A percentile compares a stretch with the other conserved stretches of the same genome.
Evolutionary conservation across 805 yeast genomes (phyloP).

Genomic region (Zygosaccharomyces pseudorouxii): DNA sequence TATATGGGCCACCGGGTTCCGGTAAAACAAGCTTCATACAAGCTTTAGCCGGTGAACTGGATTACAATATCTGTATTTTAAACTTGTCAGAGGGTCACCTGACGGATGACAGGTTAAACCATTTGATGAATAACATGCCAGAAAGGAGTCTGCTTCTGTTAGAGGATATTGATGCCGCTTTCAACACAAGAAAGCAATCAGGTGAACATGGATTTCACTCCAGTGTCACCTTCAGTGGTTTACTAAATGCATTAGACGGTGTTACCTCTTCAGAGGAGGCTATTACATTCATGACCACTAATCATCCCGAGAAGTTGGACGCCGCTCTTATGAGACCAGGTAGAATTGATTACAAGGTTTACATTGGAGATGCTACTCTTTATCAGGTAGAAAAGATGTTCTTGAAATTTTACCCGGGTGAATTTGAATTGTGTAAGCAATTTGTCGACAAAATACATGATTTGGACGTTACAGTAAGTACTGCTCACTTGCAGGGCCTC

Average conservation of each 20-base stretch:
- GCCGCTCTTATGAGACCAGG: conserved; percentile 95
- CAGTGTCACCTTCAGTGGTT: conserved; percentile 93
- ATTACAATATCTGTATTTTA: conserved; percentile 89
- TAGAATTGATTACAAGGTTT: conserved; percentile 77
- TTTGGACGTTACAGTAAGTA: conserved; percentile 60
- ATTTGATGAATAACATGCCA: conserved; percentile 94
- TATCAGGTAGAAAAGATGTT: conserved; percentile 82
- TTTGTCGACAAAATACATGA: conserved; percentile 41
- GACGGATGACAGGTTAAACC: conserved; percentile 92
- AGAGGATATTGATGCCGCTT: conserved; percentile 97
- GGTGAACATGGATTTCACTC: conserved; percentile 73
- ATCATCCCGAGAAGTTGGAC: conserved; percentile 90
- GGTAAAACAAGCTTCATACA: conserved; percentile 96
- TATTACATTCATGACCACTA: conserved; percentile 95
- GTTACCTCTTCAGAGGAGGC: conserved; percentile 97
- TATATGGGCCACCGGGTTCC: conserved; percentile 97
- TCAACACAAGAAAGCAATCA: conserved; percentile 71
- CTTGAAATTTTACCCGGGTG: conserved; percentile 71
- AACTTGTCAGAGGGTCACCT: conserved; percentile 86
- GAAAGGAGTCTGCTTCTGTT: conserved; percentile 76
- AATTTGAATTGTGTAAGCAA: conserved; percentile 47
- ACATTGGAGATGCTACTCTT: conserved; percentile 81
- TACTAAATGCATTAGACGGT: conserved; percentile 91
- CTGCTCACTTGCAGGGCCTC: conserved; percentile 93
- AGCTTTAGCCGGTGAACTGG: conserved; percentile 93